Base-by-base conservation (phyloP, 371 early-diverging fungal genomes). In the Rhizopus delemar region DNA sequence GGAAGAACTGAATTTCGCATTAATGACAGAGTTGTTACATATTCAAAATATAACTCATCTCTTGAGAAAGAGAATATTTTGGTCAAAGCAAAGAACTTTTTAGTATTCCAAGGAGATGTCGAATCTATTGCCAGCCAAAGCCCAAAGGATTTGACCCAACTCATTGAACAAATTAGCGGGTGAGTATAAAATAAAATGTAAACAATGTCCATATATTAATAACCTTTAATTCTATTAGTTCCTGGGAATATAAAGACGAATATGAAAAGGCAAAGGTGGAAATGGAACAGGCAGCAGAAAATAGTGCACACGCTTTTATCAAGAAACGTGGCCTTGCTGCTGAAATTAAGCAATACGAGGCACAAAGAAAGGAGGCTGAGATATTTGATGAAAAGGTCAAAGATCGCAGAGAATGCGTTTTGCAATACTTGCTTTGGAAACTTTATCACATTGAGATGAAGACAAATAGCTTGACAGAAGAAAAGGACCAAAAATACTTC, bases 31-130 rank as follows among this genome's bases (percentile, higher is more conserved):
- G 70, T 64, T 0, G 93, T 95, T 3, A 68, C 73, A 0, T 91
- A 83, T 68, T 69, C 83, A 2, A 77, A 86, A 29, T 99, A 98
- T 78, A 90, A 85, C 60, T 66, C 80, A 12, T 74, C 83, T 0
- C 77, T 99, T 34, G 95, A 94, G 68, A 72, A 83, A 48, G 86
- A 96, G 70, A 93, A 95, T 62, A 94, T 99, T 53, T 80, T 97
- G 15, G 88, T 95, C 62, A 94, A 94, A 66, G 95, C 98, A 4
- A 84, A 90, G 58, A 99, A 99, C 80, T 99, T 99, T 80, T 78
- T 99, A 51, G 99, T 99, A 8, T 99, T 99, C 69, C 99, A 99
- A 86, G 99, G 99, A 29, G 99, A 99, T 78, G 94, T 99, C 4
- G 97, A 98, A 66, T 88, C 93, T 5, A 88, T 98, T n/a, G 97